Evolutionary conservation across 2,329 filamentous ascomycete species (phyloP), one percentile per base, ranked within the genome.

Genomic region (Fusarium brevicatenulatum): DNA sequence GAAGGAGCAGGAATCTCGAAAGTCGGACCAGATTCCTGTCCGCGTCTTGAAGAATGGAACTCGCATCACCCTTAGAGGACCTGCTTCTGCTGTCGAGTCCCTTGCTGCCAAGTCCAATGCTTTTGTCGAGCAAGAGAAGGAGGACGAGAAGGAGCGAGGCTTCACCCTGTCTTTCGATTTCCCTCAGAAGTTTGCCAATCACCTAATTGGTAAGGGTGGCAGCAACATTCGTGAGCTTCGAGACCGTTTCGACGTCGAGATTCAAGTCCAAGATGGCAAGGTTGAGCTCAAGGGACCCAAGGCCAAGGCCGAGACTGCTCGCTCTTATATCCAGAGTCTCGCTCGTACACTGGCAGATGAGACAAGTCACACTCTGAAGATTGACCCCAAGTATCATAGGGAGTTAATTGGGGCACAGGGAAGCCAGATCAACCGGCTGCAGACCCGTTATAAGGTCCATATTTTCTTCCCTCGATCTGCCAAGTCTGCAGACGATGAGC

Each of bases 241-340:
- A 52, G 91, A 92, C 70, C 88, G 88, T 71, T 92, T 91, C 67
- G 90, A 92, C 66, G 91, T 92, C 9, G 90, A 92, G 66, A 92
- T 99, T 71, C 95, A 98, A 83, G 92, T 98, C 43, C 91, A 97
- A 75, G 94, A 98, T 77, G 96, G 96, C 74, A 95, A 95, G 83
- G 94, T 98, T 55, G 94, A 97, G 82, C 90, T 99, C 76, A 98
- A 97, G 86, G 96, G 97, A 32, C 95, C 96, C 55, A 94, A 97
- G 84, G 94, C 94, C 56, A 98, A 98, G 87, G 94, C 95, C 3
- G 95, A 97, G 81, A 90, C 91, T 55, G 94, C 94, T 72, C 96
- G 93, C 82, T 85, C 91, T 43, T 91, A 97, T 79, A 98, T 99
- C 75, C 86, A 91, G 71, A 88, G 91, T 43, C 85, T 98, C 73